Evolutionary conservation across 495 filamentous ascomycete genomes (phyloP), one percentile per base, ranked within the genome.

Genomic region (Aspergillus incahuasiensis): DNA sequence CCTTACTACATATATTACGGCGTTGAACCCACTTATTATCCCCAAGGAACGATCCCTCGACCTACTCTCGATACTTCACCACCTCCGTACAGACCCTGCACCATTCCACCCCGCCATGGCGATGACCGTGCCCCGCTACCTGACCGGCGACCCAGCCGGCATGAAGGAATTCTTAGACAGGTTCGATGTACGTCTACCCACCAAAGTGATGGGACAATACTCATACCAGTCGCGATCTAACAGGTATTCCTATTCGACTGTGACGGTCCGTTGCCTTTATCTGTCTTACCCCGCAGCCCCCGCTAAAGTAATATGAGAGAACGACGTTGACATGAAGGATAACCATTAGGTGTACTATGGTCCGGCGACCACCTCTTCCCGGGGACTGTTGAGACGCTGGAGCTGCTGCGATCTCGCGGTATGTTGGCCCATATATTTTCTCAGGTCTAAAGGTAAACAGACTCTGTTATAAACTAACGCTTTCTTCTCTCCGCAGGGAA

Each of bases 221-320:
- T 39, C 24, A n/a, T 21, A 38, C 35, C 2, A 2, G 32, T 6
- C 6, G 6, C 2, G 6, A 25, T 21, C 24, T 42, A 18, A 18
- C 2, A 97, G 92, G 83, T 89, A 25, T 97, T 98, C 66, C 76
- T 98, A 7, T 90, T 98, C 61, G 94, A 98, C 67, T 98, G 94
- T 71, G 94, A 98, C 83, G 94, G 92, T 96, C 74, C 58, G 80
- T 74, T 12, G 44, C 38, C 22, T 30, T 40, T 6, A n/a, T 19
- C 0, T 19, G 5, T 19, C 20, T 12, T 2, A 40, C 18, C 3
- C 38, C 12, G n/a, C n/a, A 40, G 19, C 12, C 22, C 20, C 41
- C 39, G 25, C 19, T 24, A 28, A 2, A 19, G n/a, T 48, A 19
- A 6, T 44, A 41, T n/a, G 20, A 54, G 55, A 51, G 43, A 45